phyloP scores from a whole-genome alignment of 768 basidiomycete species.

The Roridomyces roridus region DNA sequence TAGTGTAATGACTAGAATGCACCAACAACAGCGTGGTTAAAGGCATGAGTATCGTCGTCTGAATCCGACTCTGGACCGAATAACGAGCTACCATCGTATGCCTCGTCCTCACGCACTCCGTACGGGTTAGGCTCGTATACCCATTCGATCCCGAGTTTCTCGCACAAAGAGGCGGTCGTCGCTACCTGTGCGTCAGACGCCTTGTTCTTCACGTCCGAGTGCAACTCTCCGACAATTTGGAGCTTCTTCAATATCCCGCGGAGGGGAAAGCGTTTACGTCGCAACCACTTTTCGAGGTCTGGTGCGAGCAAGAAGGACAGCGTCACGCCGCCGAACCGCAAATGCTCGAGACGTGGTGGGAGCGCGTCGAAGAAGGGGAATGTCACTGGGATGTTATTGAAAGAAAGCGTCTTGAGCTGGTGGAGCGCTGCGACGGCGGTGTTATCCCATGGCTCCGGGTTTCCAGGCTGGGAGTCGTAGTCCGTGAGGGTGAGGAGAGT shows the following conservation, averaged over 20 bases:
- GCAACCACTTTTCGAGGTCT: conserved; percentile 6
- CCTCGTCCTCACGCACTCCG: not conserved
- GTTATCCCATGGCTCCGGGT: conserved; percentile 16
- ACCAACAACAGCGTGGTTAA: too few relatives aligned
- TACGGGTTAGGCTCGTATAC: not conserved
- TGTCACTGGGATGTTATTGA: conserved; percentile 16
- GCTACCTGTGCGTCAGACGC: conserved; percentile 2
- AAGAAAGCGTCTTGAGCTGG: conserved; percentile 9
- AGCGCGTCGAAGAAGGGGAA: conserved; percentile 12
- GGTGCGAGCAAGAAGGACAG: conserved; percentile 1
- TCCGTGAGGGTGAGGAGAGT: conserved; percentile 17
- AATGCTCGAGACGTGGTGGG: conserved; percentile 9
- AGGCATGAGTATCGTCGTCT: not conserved
- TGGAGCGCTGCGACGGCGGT: conserved; percentile 2
- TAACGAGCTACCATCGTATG: not conserved
- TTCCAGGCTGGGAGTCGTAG: conserved; percentile 1
- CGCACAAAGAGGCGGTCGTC: conserved; percentile 11
- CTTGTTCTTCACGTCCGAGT: not conserved
- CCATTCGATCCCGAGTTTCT: conserved; percentile 10
- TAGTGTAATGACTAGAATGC: too few relatives aligned
- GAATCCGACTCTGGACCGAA: too few relatives aligned
- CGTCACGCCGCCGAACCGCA: conserved; percentile 7
- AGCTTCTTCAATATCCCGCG: conserved; percentile 19
- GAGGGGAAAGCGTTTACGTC: conserved; percentile 1
- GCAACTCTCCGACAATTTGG: conserved; percentile 8